Evolutionary conservation across 2,329 filamentous ascomycete genomes (phyloP).

Genomic region (Exophiala lecanii-corni): DNA sequence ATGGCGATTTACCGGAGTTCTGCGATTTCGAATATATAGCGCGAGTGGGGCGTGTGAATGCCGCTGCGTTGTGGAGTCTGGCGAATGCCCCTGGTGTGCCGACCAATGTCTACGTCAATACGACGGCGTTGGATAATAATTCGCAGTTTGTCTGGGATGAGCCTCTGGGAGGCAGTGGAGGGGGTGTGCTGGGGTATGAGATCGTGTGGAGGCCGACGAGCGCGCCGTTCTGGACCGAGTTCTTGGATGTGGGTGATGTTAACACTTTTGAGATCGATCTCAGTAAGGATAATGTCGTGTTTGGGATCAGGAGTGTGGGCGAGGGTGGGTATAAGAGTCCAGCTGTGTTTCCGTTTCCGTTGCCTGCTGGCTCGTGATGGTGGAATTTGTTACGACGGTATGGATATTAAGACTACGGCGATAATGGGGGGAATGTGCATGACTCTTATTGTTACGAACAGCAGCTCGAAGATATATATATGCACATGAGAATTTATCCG

Average conservation of each 20-base stretch:
- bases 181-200: conserved; percentile 48
- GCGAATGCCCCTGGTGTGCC: conserved; percentile 50
- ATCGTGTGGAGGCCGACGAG: conserved; percentile 52
- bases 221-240: conserved; percentile 48
- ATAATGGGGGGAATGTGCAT: no score
- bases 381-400: no score
- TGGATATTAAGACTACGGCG: no score
- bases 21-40: conserved; percentile 54
- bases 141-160: conserved; percentile 47
- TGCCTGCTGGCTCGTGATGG: neutral
- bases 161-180: conserved; percentile 31
- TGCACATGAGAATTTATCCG: no score
- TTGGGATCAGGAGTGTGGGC: conserved; percentile 51
- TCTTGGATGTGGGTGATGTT: conserved; percentile 47
- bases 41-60: conserved; percentile 52
- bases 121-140: conserved; percentile 45
- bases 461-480: no score
- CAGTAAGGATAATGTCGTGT: conserved; percentile 56
- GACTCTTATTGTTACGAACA: no score
- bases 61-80: conserved; percentile 51
- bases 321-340: conserved; percentile 49
- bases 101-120: conserved; percentile 47
- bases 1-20: conserved; percentile 53
- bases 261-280: conserved; percentile 44
- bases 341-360: conserved; percentile 42